Base-by-base conservation (phyloP, 306 rosid species). In the Rosa lucieae region DNA sequence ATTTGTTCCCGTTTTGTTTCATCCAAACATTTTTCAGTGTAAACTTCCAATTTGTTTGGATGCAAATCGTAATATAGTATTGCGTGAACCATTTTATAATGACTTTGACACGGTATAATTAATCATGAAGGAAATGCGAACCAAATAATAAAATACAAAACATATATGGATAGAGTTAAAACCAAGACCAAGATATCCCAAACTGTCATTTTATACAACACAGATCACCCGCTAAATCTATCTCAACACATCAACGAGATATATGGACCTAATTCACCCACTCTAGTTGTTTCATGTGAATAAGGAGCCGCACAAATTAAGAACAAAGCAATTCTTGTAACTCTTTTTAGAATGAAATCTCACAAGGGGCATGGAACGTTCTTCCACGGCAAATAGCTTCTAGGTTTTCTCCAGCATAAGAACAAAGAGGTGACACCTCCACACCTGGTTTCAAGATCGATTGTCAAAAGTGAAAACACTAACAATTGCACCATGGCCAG, bases 321-420 rank as follows among this genome's bases (percentile, higher is more conserved):
- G 13, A 44, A 75, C 32, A 29, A 11, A 17, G 13, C 3, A 47
- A 23, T 26, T 43, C 39, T 44, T 23, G 48, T 29, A 53, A 21
- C 44, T 4, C 39, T 39, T 58, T 43, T 69, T 90, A 95, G 85
- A 89, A 96, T 47, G 98, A 69, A 78, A 96, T 96, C 88, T 96
- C 99, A 61, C 97, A 91, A 52, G 99, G 99, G 20, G 99, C 99
- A 68, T 96, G 99, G 74, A 96, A 96, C 69, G 99, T 96, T 88
- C 99, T 90, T 79, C 97, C 97, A 69, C 98, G 96, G 85, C 99
- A 93, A 65, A 96, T 87, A 47, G 97, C 92, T 77, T 96, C 99
- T 46, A 96, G 91, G 84, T 93, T 93, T 82, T 96, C 99, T 43
- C 99, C 99, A 5, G 89, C 94, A 70, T 88, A 93, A n/a, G 99